Conservation (phyloP, 2,329 filamentous ascomycete species). For the Aspergillus latus region DNA sequence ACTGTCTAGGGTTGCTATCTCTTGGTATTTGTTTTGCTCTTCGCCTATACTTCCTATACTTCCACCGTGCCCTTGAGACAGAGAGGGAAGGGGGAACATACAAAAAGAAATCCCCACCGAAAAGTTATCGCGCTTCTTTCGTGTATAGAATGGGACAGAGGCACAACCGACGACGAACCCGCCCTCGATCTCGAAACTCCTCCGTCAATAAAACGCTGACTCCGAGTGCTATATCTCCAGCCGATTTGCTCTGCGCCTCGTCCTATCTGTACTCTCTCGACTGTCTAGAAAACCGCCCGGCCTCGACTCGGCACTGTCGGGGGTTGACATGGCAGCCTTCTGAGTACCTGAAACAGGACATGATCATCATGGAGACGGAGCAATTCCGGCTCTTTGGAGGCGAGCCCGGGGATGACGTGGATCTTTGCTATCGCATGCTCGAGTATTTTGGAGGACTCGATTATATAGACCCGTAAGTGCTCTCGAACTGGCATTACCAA, state of each 20-base stretch:
- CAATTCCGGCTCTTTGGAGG: constrained; percentile 49
- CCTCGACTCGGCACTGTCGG: constrained; percentile 45
- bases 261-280: constrained; percentile 20
- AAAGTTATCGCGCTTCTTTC: constrained; percentile 15
- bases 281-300: constrained; percentile 30
- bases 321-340: constrained; percentile 41
- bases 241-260: constrained; percentile 12
- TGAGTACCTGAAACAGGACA: constrained; percentile 33
- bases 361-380: constrained; percentile 37
- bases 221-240: constrained; percentile 22
- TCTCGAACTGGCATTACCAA: constrained; percentile 4
- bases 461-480: constrained; percentile 46
- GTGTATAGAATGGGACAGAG: constrained; percentile 45
- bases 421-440: constrained; percentile 50
- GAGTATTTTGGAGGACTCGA: constrained; percentile 52
- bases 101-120: constrained; percentile 10
- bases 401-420: constrained; percentile 45
- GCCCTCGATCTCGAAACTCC: constrained; percentile 42
- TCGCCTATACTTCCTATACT: constrained; percentile 9
- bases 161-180: constrained; percentile 48
- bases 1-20: constrained; percentile 16
- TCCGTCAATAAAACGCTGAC: constrained; percentile 24
- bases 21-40: constrained; percentile 8
- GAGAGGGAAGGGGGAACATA: constrained; percentile 3
- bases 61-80: constrained; percentile 4